phyloP scores from a whole-genome alignment of 2,329 filamentous ascomycete species.

The Aureobasidium sp. region DNA sequence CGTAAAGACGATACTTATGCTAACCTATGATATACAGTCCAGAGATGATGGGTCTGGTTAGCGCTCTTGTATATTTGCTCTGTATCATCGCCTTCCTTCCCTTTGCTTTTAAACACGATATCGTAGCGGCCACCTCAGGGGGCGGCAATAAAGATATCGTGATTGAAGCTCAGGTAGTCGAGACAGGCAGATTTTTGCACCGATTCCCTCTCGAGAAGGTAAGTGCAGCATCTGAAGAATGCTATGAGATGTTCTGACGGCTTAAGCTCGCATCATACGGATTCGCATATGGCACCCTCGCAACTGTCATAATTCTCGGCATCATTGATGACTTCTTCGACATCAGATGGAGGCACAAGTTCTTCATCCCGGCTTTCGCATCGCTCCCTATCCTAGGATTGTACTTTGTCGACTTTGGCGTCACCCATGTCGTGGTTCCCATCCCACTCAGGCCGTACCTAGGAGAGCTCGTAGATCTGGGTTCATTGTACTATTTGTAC shows the following conservation, averaged over 20 bases:
- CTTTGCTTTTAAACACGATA: constrained; percentile 97
- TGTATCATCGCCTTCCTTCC: constrained; percentile 87
- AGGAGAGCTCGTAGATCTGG: constrained; percentile 76
- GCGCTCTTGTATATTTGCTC: constrained; percentile 85
- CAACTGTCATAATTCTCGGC: constrained; percentile 83
- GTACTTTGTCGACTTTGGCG: constrained; percentile 97
- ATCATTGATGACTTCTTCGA: constrained; percentile 96
- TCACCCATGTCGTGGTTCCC: constrained; percentile 90
- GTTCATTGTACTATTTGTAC: constrained; percentile 76
- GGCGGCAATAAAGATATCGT: constrained; percentile 87
- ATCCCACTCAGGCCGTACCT: constrained; percentile 76
- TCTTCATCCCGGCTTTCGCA: constrained; percentile 92
- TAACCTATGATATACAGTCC: constrained; percentile 46
- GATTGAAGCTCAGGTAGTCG: constrained; percentile 62
- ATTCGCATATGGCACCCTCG: constrained; percentile 85
- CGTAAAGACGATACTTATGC: neutral
- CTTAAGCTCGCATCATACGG: constrained; percentile 82
- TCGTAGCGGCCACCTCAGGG: constrained; percentile 88
- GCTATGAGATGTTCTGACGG: neutral
- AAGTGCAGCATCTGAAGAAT: constrained; percentile 16
- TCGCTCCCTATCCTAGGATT: constrained; percentile 89
- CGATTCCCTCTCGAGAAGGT: constrained; percentile 93
- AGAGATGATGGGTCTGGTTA: constrained; percentile 93
- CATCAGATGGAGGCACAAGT: constrained; percentile 97
- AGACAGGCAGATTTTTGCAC: constrained; percentile 79